phyloP scores from a whole-genome alignment of 345 rosid species.

The Sapria himalayana region DNA sequence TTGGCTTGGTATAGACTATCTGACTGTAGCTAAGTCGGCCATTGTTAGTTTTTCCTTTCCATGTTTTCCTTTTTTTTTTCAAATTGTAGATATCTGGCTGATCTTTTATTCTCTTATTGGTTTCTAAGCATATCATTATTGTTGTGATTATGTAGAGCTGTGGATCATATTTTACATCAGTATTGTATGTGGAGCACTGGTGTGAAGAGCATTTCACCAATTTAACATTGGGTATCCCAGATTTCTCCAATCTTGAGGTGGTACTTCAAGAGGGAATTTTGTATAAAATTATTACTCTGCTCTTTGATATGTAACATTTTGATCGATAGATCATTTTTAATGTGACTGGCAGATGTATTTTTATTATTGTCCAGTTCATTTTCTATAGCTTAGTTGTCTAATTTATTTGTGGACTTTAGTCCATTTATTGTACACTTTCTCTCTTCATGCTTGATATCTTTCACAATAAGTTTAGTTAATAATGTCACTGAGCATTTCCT shows the following conservation, averaged over 20 bases:
- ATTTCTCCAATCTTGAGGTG: constrained; percentile 67
- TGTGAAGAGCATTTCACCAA: constrained; percentile 65
- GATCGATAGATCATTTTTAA: no score
- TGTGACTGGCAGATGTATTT: no score
- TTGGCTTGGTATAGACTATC: constrained; percentile 83
- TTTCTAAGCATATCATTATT: no score
- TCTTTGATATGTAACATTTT: no score
- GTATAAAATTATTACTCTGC: no score
- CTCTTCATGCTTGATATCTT: no score
- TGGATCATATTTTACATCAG: constrained; percentile 70
- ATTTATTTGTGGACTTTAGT: background rate
- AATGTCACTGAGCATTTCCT: no score
- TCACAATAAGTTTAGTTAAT: no score
- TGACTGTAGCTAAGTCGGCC: constrained; percentile 64
- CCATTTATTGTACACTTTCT: background rate
- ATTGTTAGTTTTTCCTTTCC: constrained; percentile 29
- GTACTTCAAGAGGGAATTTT: constrained; percentile 19
- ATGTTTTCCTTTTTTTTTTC: background rate
- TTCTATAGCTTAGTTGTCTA: no score
- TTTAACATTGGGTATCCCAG: constrained; percentile 69
- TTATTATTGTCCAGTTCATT: no score
- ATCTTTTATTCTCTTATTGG: background rate
- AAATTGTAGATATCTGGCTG: background rate
- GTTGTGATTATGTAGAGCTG: constrained; percentile 39
- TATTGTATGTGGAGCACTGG: constrained; percentile 91